Evolutionary conservation across 495 filamentous ascomycete species (phyloP), one percentile per base, ranked within the genome.

Genomic region (Aspergillus sparsus): DNA sequence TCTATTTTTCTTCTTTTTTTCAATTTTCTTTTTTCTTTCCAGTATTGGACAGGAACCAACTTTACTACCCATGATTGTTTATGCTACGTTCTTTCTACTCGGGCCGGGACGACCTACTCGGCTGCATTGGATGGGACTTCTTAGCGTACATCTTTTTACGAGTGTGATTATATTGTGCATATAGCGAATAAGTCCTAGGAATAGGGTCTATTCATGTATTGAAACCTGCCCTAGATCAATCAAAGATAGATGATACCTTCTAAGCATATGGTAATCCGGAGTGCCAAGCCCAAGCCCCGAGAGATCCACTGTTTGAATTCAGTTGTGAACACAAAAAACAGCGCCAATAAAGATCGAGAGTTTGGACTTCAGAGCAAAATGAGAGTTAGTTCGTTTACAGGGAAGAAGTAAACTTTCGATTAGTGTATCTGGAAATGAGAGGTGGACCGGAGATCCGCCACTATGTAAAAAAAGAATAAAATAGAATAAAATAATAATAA

Each of bases 371-470:
- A 7, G n/a, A 41, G 37, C 10, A n/a, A 41, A 18, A 18, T 18
- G 44, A 2, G 8, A 18, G 13, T n/a, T n/a, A n/a, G n/a, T n/a
- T n/a, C n/a, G n/a, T n/a, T n/a, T n/a, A n/a, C n/a, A n/a, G n/a
- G n/a, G n/a, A n/a, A n/a, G n/a, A n/a, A n/a, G n/a, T n/a, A n/a
- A n/a, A 18, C 27, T 18, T 18, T 47, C 44, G 21, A 27, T 27
- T 47, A 21, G 27, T 18, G 15, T n/a, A 7, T 47, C 15, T 47
- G n/a, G 6, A 47, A 21, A 47, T 21, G 42, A 46, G 44, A 18
- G 60, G 63, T 66, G 63, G 59, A 62, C 47, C 59, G 53, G 46
- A 58, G 64, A 66, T 66, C 64, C 18, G 64, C 61, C 64, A 58
- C 61, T 66, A 66, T 66, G 57, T 57, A 54, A 54, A 53, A 58